These are phyloP conservation scores for Cystobasidium tubakii DNA, from an alignment of 768 basidiomycete genomes.

Conservation along the genomic window DNA sequence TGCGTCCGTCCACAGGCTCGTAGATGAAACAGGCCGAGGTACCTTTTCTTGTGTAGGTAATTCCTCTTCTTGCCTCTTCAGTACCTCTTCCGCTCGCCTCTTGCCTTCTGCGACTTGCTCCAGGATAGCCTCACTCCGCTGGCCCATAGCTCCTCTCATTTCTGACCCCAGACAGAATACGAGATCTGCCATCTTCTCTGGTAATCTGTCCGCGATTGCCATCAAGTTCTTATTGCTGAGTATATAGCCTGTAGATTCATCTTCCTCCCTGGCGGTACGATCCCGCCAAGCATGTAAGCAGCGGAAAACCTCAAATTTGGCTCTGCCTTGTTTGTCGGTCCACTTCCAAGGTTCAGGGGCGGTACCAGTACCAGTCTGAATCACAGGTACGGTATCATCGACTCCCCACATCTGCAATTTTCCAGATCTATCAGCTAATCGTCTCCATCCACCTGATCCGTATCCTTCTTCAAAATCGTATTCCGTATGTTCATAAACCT, in stretches of 20 bases:
- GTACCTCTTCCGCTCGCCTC: neutral
- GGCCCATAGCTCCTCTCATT: neutral
- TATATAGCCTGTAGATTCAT: slow-evolving; percentile 34
- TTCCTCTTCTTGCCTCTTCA: neutral
- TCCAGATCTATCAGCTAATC: slow-evolving; percentile 26
- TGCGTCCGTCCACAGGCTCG: neutral
- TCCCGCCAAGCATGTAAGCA: slow-evolving; percentile 38
- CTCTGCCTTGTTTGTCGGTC: slow-evolving; percentile 17
- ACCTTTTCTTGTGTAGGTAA: neutral
- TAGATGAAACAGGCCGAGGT: neutral
- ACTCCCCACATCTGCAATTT: slow-evolving; percentile 31
- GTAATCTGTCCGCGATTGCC: slow-evolving; percentile 27
- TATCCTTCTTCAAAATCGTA: slow-evolving; percentile 27
- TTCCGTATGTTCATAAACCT: slow-evolving; percentile 11
- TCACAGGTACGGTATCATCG: neutral
- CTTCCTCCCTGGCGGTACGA: slow-evolving; percentile 26
- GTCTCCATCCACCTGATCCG: slow-evolving; percentile 32
- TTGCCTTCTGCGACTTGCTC: neutral
- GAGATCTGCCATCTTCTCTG: slow-evolving; percentile 7
- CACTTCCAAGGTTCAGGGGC: slow-evolving; percentile 7
- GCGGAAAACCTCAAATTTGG: slow-evolving; percentile 36
- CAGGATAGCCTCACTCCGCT: neutral
- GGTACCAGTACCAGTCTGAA: neutral
- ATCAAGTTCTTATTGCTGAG: slow-evolving; percentile 34
- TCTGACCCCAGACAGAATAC: neutral